Percentiles rank a stretch among this genome's conserved stretches.
phyloP scores from a whole-genome alignment of 78 protist genomes.

The Fonticula alba region DNA sequence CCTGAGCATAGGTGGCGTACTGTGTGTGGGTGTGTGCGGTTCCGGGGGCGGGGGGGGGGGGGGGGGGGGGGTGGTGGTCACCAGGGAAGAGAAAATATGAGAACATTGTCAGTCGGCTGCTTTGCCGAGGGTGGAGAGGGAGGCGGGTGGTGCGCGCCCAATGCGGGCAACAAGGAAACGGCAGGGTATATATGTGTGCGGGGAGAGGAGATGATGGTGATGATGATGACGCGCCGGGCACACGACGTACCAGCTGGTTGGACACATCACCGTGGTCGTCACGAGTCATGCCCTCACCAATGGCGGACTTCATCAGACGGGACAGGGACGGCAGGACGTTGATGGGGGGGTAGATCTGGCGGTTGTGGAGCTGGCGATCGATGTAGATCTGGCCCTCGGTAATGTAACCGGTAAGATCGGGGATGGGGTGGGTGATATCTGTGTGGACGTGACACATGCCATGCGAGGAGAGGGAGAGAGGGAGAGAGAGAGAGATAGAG shows the following conservation, averaged over 20 bases:
- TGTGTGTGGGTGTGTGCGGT: too few relatives aligned
- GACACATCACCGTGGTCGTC: constrained; percentile 91
- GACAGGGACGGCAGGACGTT: constrained; percentile 98
- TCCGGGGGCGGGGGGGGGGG: too few relatives aligned
- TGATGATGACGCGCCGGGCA: too few relatives aligned
- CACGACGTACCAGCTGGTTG: constrained; percentile 72
- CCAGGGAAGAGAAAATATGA: too few relatives aligned
- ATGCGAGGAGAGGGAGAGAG: background rate
- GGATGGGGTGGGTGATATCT: constrained; percentile 98
- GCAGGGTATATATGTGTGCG: background rate
- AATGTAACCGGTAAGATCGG: constrained; percentile 98
- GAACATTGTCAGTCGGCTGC: too few relatives aligned
- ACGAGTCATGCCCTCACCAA: constrained; percentile 90
- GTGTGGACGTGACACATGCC: background rate
- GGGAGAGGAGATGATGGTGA: background rate
- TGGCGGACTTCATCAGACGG: constrained; percentile 97
- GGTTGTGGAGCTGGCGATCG: constrained; percentile 91
- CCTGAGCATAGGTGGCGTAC: constrained; percentile 98
- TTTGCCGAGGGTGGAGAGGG: too few relatives aligned
- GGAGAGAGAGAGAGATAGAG: background rate
- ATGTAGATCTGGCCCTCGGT: constrained; percentile 99
- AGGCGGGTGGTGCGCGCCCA: too few relatives aligned
- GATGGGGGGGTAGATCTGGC: constrained; percentile 94
- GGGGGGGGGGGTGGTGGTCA: too few relatives aligned
- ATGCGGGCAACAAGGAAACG: background rate